phyloP scores from a whole-genome alignment of 306 rosid species.

The Astragalus glycyphyllos region DNA sequence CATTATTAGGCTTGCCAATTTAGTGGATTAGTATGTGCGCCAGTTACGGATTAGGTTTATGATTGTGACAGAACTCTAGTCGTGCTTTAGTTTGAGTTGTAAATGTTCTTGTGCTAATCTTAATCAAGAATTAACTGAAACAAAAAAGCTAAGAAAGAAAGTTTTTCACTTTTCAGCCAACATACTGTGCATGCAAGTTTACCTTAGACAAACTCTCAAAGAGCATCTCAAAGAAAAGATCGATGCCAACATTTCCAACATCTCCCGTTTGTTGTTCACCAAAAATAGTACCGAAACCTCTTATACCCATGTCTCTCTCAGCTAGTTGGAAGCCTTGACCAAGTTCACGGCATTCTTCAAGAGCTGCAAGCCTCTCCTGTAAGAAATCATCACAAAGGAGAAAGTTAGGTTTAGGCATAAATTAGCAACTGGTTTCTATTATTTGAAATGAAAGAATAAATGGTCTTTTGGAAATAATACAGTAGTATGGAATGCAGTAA shows the following conservation, averaged over 20 bases:
- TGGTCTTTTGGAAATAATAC: slow-evolving; percentile 17
- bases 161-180: slow-evolving; percentile 21
- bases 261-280: slow-evolving; percentile 98
- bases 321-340: slow-evolving; percentile 99
- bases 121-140: slow-evolving; percentile 26
- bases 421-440: slow-evolving; percentile 29
- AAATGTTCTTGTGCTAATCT: no score
- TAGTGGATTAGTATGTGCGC: no score
- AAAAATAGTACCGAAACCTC: slow-evolving; percentile 96
- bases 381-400: slow-evolving; percentile 46
- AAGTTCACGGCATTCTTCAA: slow-evolving; percentile 92
- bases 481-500: slow-evolving; percentile 2
- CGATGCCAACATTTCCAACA: slow-evolving; percentile 95
- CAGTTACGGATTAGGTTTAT: neutral
- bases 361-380: slow-evolving; percentile 93
- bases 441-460: slow-evolving; percentile 30
- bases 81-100: no score
- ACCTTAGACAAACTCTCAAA: slow-evolving; percentile 98
- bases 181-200: slow-evolving; percentile 29
- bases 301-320: slow-evolving; percentile 95
- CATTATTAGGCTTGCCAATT: neutral
- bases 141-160: slow-evolving; percentile 7
- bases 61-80: neutral
- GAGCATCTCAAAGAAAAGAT: slow-evolving; percentile 98
- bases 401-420: slow-evolving; percentile 43